Evolutionary conservation across 192 early-diverging fungal genomes (phyloP).

Genomic region (Obelidium mucronatum): DNA sequence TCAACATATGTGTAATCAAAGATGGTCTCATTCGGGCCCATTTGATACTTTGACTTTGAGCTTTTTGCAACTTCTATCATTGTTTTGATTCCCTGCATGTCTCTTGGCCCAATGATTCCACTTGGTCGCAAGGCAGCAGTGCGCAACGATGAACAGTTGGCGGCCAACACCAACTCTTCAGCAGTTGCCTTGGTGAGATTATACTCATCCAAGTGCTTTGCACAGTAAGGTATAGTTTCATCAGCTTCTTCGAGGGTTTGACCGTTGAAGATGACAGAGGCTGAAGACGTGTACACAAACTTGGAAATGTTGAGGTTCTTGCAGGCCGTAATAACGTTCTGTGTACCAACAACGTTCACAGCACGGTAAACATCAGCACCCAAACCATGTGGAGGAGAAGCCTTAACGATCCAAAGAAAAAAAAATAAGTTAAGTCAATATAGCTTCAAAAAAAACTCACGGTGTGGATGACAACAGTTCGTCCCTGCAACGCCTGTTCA

Average conservation of each 20-base stretch:
- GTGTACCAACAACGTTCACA: conserved; percentile 74
- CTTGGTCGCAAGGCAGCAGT: conserved; percentile 86
- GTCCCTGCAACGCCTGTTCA: conserved; percentile 64
- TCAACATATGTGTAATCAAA: conserved; percentile 95
- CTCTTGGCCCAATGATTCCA: conserved; percentile 89
- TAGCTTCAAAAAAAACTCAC: neutral
- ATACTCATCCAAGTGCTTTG: conserved; percentile 83
- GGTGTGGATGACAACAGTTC: conserved; percentile 84
- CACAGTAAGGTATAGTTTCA: conserved; percentile 79
- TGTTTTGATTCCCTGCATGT: conserved; percentile 46
- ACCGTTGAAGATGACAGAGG: conserved; percentile 89
- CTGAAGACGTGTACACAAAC: conserved; percentile 86
- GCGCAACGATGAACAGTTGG: conserved; percentile 71
- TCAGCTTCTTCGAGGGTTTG: conserved; percentile 77
- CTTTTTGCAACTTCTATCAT: conserved; percentile 45
- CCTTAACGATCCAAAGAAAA: conserved; percentile 32
- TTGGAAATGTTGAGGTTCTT: conserved; percentile 64
- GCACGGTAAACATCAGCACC: conserved; percentile 75
- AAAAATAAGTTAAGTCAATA: neutral
- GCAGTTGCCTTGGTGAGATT: conserved; percentile 86
- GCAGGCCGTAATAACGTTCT: conserved; percentile 83
- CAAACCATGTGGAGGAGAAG: conserved; percentile 82
- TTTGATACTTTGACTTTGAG: conserved; percentile 67
- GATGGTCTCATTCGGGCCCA: conserved; percentile 82
- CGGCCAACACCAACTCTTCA: conserved; percentile 78